phyloP scores from a whole-genome alignment of 2,329 filamentous ascomycete species.

The Tolypocladium amazonense region DNA sequence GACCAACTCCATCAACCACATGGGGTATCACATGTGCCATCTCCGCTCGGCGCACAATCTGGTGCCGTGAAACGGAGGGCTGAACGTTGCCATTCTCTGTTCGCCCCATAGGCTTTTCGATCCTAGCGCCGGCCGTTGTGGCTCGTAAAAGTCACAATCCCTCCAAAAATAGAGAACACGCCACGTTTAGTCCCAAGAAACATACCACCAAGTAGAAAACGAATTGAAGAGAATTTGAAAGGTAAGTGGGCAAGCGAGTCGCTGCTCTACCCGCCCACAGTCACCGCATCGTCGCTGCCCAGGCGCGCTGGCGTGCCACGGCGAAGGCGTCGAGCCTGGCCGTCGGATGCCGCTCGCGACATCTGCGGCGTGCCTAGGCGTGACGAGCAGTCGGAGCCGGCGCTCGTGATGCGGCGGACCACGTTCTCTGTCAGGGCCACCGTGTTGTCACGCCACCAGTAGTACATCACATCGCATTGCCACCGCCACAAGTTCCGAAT shows the following conservation, averaged over 20 bases:
- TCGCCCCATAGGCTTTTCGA: neutral
- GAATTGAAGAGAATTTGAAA: neutral
- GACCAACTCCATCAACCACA: neutral
- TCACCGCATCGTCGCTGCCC: conserved; percentile 7
- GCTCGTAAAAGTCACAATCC: neutral
- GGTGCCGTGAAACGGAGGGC: neutral
- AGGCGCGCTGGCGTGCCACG: neutral
- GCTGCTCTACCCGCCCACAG: conserved; percentile 2
- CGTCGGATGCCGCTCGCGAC: conserved; percentile 18
- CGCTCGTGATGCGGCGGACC: conserved; percentile 9
- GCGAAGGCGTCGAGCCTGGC: neutral
- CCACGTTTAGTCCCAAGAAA: neutral
- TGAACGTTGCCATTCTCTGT: neutral
- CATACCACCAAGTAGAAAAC: neutral
- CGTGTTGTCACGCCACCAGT: conserved; percentile 24
- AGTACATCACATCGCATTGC: conserved; percentile 26
- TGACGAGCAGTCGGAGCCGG: conserved; percentile 13
- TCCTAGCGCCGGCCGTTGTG: neutral
- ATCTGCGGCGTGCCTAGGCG: conserved; percentile 13
- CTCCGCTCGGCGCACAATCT: neutral
- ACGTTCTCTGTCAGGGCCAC: conserved; percentile 6
- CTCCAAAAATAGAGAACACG: neutral
- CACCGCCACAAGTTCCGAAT: conserved; percentile 23
- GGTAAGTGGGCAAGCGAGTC: neutral
- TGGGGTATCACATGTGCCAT: conserved; percentile 1